Base-by-base conservation (phyloP, 1,284 basidiomycete species). In the Vanrija sp. region DNA sequence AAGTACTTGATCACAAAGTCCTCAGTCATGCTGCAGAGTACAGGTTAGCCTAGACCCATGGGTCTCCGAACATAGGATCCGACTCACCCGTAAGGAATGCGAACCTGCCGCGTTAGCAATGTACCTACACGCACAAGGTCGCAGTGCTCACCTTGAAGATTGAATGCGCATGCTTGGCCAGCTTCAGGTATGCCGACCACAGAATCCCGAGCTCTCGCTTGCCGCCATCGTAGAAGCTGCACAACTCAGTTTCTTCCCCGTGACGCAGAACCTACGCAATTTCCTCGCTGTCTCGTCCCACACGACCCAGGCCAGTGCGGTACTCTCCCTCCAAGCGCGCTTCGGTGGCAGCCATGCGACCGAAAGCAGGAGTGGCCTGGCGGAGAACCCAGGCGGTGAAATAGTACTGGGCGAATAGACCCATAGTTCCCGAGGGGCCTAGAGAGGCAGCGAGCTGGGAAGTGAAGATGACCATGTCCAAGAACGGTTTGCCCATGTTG, bases 1-100 rank as follows among this genome's bases (percentile, higher is more conserved):
- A 90, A 78, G 70, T 95, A 95, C 73, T 95, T 94, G 79, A 94
- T 91, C 9, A 95, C 86, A 62, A 89, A 90, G 77, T 95, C 91
- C 68, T 94, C 89, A 0, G 88, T 94, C 90, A 79, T 78, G 16
- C 73, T 62, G 66, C 90, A 90, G 10, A 31, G 31, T 14, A 31
- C 31, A 1, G 85, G 85, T 48, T 89, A 88, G 22, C 87, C 84
- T 46, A 88, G 9, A 12, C 31, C 12, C 12, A 14, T 31, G 86
- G 85, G 86, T 18, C 16, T 23, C 16, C 8, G n/a, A 12, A 47
- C 42, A n/a, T n/a, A n/a, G n/a, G 5, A 27, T 5, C 14, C 5
- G 35, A 54, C 60, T 49, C 36, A 68, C 68, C 65, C 64, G 31
- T 71, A 68, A 8, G 69, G 68, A 20, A 73, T 70, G 12, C 68